Evolutionary conservation across 441 rosid genomes (phyloP).

Genomic region (Erysimum pusillum): DNA sequence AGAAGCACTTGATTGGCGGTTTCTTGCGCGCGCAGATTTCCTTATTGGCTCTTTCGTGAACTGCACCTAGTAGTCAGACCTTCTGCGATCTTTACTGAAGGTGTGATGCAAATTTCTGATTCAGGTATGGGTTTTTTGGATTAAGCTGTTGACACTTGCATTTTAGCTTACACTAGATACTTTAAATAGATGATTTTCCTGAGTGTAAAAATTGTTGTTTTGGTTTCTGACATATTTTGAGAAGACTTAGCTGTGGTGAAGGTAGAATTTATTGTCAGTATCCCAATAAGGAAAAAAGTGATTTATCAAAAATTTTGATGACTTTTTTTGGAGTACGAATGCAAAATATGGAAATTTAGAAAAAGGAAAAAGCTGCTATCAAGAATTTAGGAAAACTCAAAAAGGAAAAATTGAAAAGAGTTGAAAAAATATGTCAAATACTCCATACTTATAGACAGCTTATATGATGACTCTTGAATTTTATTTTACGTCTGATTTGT

Average conservation of each 20-base stretch:
- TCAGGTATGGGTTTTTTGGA: slow-evolving; percentile 69
- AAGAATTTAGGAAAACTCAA: slow-evolving; percentile 26
- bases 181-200: background rate
- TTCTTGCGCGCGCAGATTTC: slow-evolving; percentile 73
- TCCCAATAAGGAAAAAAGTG: slow-evolving; percentile 2
- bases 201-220: background rate
- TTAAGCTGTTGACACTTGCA: slow-evolving; percentile 56
- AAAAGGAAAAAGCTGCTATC: background rate
- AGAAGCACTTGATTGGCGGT: slow-evolving; percentile 95
- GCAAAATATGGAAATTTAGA: slow-evolving; percentile 28
- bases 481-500: slow-evolving; percentile 5
- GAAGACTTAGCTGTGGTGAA: background rate
- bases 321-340: background rate
- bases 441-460: background rate
- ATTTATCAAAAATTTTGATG: background rate
- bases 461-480: background rate
- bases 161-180: background rate
- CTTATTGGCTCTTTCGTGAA: slow-evolving; percentile 86
- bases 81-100: slow-evolving; percentile 58
- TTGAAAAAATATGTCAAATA: slow-evolving; percentile 5
- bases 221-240: background rate
- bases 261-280: background rate
- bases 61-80: slow-evolving; percentile 80
- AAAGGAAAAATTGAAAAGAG: slow-evolving; percentile 4
- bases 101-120: slow-evolving; percentile 75